These are phyloP conservation scores for Furcasterigmium sp. DNA, from an alignment of 2,329 filamentous ascomycete species.

Conservation along the genomic window DNA sequence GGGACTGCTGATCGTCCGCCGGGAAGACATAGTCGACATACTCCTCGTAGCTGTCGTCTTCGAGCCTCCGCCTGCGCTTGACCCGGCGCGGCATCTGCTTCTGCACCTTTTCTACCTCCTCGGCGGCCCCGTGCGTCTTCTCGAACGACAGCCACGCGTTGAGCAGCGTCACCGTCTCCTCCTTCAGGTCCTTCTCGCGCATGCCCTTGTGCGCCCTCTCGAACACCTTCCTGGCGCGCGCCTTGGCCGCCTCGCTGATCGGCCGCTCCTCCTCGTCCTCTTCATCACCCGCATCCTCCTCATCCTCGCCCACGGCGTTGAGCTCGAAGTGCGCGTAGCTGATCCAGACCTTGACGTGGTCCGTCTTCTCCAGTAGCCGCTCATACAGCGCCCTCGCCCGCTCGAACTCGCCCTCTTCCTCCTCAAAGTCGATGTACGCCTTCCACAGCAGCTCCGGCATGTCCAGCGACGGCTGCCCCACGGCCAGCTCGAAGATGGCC, in stretches of 20 bases:
- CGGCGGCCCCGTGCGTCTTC: conserved; percentile 68
- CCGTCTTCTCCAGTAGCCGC: conserved; percentile 86
- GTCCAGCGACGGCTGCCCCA: conserved; percentile 76
- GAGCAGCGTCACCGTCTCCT: conserved; percentile 88
- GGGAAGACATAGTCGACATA: conserved; percentile 98
- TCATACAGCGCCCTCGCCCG: conserved; percentile 80
- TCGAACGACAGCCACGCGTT: conserved; percentile 93
- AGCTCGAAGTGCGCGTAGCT: conserved; percentile 98
- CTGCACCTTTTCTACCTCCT: conserved; percentile 77
- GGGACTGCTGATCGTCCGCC: conserved; percentile 82
- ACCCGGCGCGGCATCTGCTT: conserved; percentile 90
- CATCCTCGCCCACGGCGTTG: conserved; percentile 75
- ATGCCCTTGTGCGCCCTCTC: conserved; percentile 79
- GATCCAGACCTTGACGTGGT: conserved; percentile 99
- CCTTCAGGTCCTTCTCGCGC: conserved; percentile 85
- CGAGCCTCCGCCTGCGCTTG: conserved; percentile 87
- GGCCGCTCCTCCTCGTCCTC: conserved; percentile 60
- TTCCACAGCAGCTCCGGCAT: conserved; percentile 99
- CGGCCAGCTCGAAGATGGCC: conserved; percentile 87
- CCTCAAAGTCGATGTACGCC: conserved; percentile 97
- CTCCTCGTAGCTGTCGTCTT: conserved; percentile 92
- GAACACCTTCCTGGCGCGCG: conserved; percentile 76
- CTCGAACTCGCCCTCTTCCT: conserved; percentile 89
- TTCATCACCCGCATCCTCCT: conserved; percentile 50
- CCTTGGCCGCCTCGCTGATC: conserved; percentile 79